phyloP scores from a whole-genome alignment of 176 grass and related monocot genomes.

The Oryza glumipatula region DNA sequence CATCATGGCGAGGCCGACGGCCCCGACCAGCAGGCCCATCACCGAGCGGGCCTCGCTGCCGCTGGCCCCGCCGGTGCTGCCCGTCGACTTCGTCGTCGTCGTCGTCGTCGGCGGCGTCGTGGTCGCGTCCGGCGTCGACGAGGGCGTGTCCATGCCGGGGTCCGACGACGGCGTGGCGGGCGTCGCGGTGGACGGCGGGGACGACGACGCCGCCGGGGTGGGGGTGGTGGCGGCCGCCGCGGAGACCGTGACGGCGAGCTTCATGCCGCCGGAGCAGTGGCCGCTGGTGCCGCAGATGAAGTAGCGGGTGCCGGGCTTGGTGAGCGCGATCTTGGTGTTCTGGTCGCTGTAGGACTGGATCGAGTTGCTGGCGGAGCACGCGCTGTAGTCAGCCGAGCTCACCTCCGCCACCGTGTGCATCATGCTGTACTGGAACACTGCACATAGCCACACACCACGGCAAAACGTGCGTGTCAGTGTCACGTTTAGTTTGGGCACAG shows the following conservation, averaged over 20 bases:
- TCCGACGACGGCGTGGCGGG: slow-evolving; percentile 37
- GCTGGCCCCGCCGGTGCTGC: slow-evolving; percentile 26
- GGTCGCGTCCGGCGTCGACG: slow-evolving; percentile 5
- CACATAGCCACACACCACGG: not conserved
- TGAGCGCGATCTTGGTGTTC: slow-evolving; percentile 84
- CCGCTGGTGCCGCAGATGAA: slow-evolving; percentile 80
- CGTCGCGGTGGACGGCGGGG: not conserved
- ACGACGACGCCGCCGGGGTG: not conserved
- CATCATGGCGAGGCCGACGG: slow-evolving; percentile 52
- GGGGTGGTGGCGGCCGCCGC: slow-evolving; percentile 16
- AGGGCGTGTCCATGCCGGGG: slow-evolving; percentile 37
- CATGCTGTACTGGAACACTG: slow-evolving; percentile 79
- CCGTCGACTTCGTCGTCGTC: not conserved
- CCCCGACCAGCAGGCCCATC: slow-evolving; percentile 31
- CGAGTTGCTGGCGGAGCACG: slow-evolving; percentile 76
- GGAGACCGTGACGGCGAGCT: slow-evolving; percentile 71
- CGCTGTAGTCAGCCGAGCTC: slow-evolving; percentile 65
- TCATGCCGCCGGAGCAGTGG: slow-evolving; percentile 89
- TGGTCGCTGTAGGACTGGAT: slow-evolving; percentile 81
- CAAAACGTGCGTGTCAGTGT: too few relatives aligned
- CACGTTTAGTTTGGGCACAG: too few relatives aligned
- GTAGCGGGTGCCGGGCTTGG: slow-evolving; percentile 75
- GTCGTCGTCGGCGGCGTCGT: slow-evolving; percentile 31
- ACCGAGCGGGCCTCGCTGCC: slow-evolving; percentile 17
- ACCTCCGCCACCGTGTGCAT: slow-evolving; percentile 78